These are phyloP conservation scores for Avena atlantica DNA, from an alignment of 176 grass and related monocot genomes.

Conservation along the genomic window DNA sequence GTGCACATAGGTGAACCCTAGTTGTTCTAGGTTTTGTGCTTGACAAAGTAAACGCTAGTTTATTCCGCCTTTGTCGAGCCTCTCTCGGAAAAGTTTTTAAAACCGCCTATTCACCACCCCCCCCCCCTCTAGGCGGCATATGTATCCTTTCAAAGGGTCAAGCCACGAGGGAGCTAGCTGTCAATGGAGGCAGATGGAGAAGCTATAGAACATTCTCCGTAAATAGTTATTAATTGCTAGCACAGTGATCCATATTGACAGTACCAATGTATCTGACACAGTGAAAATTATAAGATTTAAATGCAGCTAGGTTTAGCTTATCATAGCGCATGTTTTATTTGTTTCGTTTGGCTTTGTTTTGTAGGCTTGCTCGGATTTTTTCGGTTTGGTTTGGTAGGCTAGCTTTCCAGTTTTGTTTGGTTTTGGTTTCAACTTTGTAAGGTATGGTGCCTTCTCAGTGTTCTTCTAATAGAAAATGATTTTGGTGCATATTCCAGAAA, in stretches of 20 bases:
- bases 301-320: not conserved
- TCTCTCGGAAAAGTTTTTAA: no score
- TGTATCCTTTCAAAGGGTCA: not conserved
- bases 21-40: no score
- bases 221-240: not conserved
- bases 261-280: not conserved
- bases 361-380: not conserved
- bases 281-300: not conserved
- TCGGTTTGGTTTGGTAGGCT: not conserved
- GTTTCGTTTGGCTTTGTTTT: not conserved
- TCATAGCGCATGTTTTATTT: not conserved
- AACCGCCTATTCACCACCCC: no score
- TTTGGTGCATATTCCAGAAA: not conserved
- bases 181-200: slow-evolving; percentile 17
- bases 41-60: no score
- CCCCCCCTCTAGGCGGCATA: no score
- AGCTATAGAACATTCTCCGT: not conserved
- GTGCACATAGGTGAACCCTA: no score
- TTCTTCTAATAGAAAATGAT: slow-evolving; percentile 12
- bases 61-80: no score
- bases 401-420: not conserved
- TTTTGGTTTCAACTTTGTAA: not conserved
- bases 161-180: not conserved
- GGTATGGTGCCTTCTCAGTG: not conserved
- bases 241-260: not conserved